Evolutionary conservation across 768 basidiomycete species (phyloP), one percentile per base, ranked within the genome.

Genomic region (Suillus subluteus): DNA sequence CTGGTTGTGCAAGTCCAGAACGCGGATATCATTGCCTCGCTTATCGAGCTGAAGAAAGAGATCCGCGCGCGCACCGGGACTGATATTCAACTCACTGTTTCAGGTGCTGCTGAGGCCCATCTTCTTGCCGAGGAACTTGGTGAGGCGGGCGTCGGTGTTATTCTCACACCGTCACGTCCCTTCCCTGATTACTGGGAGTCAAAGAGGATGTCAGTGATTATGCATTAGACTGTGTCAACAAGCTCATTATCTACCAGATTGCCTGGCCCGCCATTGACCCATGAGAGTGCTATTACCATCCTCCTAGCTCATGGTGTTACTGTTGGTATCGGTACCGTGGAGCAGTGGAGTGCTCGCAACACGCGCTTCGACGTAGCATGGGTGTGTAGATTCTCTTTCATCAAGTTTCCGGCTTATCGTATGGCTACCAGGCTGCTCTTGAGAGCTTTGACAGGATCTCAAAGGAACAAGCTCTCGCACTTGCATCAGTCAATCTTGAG

Each of bases 281-380:
- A 83, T 78, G 69, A 86, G 54, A 91, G 82, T 63, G 82, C 87
- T 0, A 79, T 95, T 50, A 80, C 85, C 30, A 82, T 82, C 62
- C 84, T 98, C 26, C 74, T 90, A 21, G 80, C 81, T 3, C 85
- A 91, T 54, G 89, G 88, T 35, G 91, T 98, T 18, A 87, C 86
- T 6, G 88, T 94, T 40, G 92, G 87, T 9, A 73, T 94, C 58
- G 91, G 90, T 21, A 81, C 89, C 56, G 77, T 83, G 55, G 87
- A 88, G 67, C 84, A 85, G 48, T 94, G 90, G 90, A 82, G 84
- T 35, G 89, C 91, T 8, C 86, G 92, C 32, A 94, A 91, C 73
- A 83, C 91, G 12, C 86, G 91, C 18, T 92, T 95, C 69, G 94
- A 97, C 69, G 78, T 88, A 38, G 91, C 87, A 52, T 96, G 95